These are phyloP conservation scores for Cladorrhinum sp. DNA, from an alignment of 2,329 filamentous ascomycete species.

Conservation along the genomic window DNA sequence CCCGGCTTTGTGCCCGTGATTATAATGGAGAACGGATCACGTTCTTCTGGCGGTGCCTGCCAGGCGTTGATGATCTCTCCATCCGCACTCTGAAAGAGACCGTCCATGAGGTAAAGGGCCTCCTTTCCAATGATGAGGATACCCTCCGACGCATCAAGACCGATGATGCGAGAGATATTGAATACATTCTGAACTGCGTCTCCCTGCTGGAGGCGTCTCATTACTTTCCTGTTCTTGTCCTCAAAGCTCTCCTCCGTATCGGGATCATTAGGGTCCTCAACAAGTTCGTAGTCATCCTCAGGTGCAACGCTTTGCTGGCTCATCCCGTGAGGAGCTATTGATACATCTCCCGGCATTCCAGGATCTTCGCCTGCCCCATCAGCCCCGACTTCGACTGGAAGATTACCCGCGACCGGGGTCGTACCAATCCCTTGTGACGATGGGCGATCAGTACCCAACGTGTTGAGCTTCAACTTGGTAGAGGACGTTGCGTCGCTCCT, in stretches of 20 bases:
- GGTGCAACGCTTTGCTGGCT: constrained; percentile 37
- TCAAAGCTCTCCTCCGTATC: constrained; percentile 77
- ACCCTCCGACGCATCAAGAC: constrained; percentile 89
- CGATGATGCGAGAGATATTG: constrained; percentile 92
- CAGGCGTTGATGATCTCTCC: constrained; percentile 96
- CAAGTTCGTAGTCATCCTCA: constrained; percentile 93
- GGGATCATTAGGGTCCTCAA: constrained; percentile 86
- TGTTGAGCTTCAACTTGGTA: constrained; percentile 21
- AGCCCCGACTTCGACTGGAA: constrained; percentile 19
- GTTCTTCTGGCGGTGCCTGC: constrained; percentile 87
- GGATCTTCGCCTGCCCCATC: constrained; percentile 26
- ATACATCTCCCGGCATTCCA: constrained; percentile 30
- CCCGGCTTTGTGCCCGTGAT: constrained; percentile 46
- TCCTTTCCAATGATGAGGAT: constrained; percentile 91
- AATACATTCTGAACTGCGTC: constrained; percentile 92
- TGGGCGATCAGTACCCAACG: constrained; percentile 12
- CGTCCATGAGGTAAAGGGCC: constrained; percentile 90
- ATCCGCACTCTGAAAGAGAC: constrained; percentile 90
- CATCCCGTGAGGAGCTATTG: neutral
- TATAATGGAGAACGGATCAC: constrained; percentile 92
- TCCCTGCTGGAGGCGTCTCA: constrained; percentile 85
- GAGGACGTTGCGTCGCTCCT: constrained; percentile 29
- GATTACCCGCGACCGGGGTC: constrained; percentile 23
- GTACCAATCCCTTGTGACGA: constrained; percentile 26
- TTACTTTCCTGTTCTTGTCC: constrained; percentile 97